Base-by-base conservation (phyloP, 768 basidiomycete species). In the Fomitopsis serialis region DNA sequence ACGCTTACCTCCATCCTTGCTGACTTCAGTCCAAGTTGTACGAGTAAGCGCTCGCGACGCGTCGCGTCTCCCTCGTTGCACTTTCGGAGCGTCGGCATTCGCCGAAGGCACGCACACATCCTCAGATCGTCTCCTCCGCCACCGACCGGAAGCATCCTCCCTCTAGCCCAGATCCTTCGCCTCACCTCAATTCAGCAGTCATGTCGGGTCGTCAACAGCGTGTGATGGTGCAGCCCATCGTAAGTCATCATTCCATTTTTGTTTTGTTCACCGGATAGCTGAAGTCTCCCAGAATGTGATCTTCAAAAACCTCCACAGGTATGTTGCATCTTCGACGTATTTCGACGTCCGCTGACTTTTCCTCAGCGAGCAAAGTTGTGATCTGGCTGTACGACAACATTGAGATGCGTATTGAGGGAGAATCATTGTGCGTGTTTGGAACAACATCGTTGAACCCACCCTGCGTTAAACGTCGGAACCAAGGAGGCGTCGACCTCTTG, bases 141-240 rank as follows among this genome's bases (percentile, higher is more conserved):
- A n/a, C 15, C 45, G 27, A 8, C 9, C 47, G 12, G 34, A 15
- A 36, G 47, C 29, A 35, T 9, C 45, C 45, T 10, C 17, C 9
- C 7, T 23, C 9, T n/a, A 43, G n/a, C n/a, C n/a, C 42, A 21
- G 17, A 23, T 45, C 25, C 54, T 52, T 49, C 58, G 46, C 54
- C 54, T 56, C 48, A 45, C 36, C 54, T 36, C 45, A 13, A 42
- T 15, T 49, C 37, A 25, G 23, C 54, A 53, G 84, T 65, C 69
- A 98, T 98, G 94, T 92, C 90, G 32, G 84, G 82, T 63, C 88
- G 93, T 65, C 91, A 92, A 68, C 89, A 93, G 68, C 89, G 93
- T 68, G 95, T 98, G 79, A 93, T 98, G 92, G 96, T 98, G 56
- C 96, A 98, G 74, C 94, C 94, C 84, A 97, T 97, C 85, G 95